These are phyloP conservation scores for Penicillium vulpinum DNA, from an alignment of 2,329 filamentous ascomycete genomes.

Conservation along the genomic window DNA sequence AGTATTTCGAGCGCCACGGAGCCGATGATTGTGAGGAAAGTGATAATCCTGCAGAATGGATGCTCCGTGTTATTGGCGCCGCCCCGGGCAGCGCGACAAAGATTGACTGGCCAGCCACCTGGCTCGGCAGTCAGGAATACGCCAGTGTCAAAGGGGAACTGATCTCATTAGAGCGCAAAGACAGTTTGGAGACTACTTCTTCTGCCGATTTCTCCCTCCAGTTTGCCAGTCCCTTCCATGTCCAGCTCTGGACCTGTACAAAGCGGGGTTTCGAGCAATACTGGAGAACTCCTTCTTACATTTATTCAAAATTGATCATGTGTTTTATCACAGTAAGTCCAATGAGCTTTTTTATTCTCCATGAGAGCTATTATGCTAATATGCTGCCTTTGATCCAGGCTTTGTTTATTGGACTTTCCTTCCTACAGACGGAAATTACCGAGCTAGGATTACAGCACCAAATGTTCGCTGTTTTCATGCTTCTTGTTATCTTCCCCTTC, in stretches of 20 bases:
- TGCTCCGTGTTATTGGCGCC: neutral
- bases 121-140: neutral
- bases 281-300: constrained; percentile 80
- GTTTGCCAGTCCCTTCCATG: constrained; percentile 46
- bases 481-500: neutral
- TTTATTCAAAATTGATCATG: constrained; percentile 34
- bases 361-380: neutral
- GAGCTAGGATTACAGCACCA: neutral
- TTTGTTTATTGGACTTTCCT: neutral
- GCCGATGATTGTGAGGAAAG: neutral
- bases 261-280: constrained; percentile 82
- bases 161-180: neutral
- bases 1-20: neutral
- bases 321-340: neutral
- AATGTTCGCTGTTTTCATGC: neutral
- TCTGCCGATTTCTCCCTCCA: neutral
- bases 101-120: neutral
- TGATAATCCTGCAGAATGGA: neutral
- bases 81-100: neutral
- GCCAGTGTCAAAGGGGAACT: neutral
- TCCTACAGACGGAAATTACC: neutral
- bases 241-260: constrained; percentile 67
- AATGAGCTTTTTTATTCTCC: neutral
- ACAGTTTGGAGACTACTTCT: neutral
- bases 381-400: neutral